Evolutionary conservation across 164 flowering plant species (phyloP).

Genomic region (Euptelea pleiosperma): DNA sequence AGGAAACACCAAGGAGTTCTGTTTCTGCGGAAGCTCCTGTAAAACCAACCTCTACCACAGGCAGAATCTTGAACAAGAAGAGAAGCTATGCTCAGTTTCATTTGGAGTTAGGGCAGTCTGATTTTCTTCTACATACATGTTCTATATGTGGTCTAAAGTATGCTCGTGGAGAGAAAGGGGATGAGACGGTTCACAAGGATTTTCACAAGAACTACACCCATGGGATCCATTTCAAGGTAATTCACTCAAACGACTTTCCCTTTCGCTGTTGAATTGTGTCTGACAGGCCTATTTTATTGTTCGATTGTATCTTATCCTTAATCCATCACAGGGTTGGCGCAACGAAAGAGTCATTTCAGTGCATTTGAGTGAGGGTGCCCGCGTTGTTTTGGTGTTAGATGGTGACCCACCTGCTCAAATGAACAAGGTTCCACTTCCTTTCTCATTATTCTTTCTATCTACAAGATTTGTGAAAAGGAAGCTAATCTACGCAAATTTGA

Average conservation of each 20-base stretch:
- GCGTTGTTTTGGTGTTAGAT: constrained; percentile 59
- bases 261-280: background rate
- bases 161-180: constrained; percentile 63
- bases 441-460: background rate
- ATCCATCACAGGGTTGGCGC: constrained; percentile 60
- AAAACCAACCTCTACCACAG: constrained; percentile 5
- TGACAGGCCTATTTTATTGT: background rate
- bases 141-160: constrained; percentile 60
- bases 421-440: constrained; percentile 53
- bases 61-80: constrained; percentile 50
- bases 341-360: constrained; percentile 53
- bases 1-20: constrained; percentile 1
- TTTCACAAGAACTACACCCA: constrained; percentile 66
- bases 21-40: constrained; percentile 9
- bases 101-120: constrained; percentile 83
- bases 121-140: constrained; percentile 69
- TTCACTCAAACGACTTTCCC: background rate
- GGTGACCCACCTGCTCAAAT: constrained; percentile 58
- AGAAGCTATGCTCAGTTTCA: constrained; percentile 74
- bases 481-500: too few relatives aligned
- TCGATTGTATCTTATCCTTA: constrained; percentile 13
- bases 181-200: constrained; percentile 63
- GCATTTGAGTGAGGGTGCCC: constrained; percentile 32
- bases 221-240: constrained; percentile 79
- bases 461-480: constrained; percentile 61